Conservation (phyloP, 2,329 filamentous ascomycete species). For the Pleoardoris graminearum region DNA sequence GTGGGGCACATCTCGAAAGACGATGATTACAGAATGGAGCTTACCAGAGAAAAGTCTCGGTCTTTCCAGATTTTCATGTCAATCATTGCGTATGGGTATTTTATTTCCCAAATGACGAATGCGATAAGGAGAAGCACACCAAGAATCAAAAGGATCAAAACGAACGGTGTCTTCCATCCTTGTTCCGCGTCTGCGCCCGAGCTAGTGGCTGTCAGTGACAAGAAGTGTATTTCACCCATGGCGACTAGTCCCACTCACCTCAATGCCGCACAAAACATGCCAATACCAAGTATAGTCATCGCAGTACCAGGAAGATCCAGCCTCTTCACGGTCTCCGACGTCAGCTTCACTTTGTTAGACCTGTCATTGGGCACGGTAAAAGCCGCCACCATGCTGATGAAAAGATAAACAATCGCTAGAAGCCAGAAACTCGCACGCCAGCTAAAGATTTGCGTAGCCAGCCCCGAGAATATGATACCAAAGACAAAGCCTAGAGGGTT, state of each 20-base stretch:
- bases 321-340: conserved; percentile 55
- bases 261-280: conserved; percentile 65
- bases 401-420: conserved; percentile 65
- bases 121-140: conserved; percentile 59
- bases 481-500: conserved; percentile 62
- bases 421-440: conserved; percentile 68
- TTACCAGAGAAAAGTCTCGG: conserved; percentile 64
- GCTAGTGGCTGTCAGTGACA: conserved; percentile 30
- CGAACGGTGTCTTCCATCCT: conserved; percentile 65
- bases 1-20: neutral
- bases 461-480: conserved; percentile 63
- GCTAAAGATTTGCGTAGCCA: conserved; percentile 63
- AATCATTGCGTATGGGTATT: conserved; percentile 51
- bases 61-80: conserved; percentile 64
- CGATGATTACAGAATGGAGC: neutral
- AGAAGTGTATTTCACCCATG: neutral
- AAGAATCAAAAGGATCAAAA: conserved; percentile 64
- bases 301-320: conserved; percentile 66
- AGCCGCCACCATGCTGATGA: conserved; percentile 60
- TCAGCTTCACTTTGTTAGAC: conserved; percentile 53
- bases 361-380: conserved; percentile 66
- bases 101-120: conserved; percentile 67
- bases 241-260: too few relatives aligned
- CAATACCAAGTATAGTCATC: conserved; percentile 66
- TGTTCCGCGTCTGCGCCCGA: conserved; percentile 59